Conservation (phyloP, 768 basidiomycete genomes). For the Chiua virens region DNA sequence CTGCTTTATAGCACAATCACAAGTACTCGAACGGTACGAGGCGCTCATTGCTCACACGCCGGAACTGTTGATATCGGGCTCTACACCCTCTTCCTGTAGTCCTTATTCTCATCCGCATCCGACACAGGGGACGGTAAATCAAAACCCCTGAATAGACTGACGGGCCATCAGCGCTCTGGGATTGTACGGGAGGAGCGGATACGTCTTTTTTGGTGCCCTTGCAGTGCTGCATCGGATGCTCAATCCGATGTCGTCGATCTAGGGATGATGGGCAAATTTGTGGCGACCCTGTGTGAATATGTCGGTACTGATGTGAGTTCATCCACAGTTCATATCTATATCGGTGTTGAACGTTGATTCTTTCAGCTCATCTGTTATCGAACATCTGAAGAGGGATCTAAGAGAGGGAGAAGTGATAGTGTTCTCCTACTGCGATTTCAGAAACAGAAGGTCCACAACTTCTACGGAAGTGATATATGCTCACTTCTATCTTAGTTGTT, state of each 20-base stretch:
- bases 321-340: neutral
- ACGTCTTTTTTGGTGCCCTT: too few relatives aligned
- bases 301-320: neutral
- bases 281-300: too few relatives aligned
- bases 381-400: neutral
- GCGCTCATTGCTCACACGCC: slow-evolving; percentile 58
- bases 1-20: slow-evolving; percentile 62
- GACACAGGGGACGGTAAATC: slow-evolving; percentile 43
- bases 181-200: too few relatives aligned
- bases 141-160: slow-evolving; percentile 76
- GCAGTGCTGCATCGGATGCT: too few relatives aligned
- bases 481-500: slow-evolving; percentile 10
- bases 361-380: neutral
- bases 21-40: slow-evolving; percentile 79
- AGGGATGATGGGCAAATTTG: too few relatives aligned
- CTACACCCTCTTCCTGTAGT: slow-evolving; percentile 98
- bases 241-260: too few relatives aligned
- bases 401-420: neutral
- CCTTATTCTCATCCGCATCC: slow-evolving; percentile 57
- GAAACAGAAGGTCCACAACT: neutral
- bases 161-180: slow-evolving; percentile 78
- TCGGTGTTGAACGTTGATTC: neutral
- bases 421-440: slow-evolving; percentile 15
- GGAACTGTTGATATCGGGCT: slow-evolving; percentile 91
- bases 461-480: neutral